Conservation (phyloP, 2,329 filamentous ascomycete genomes). For the Clarireedia hainanense region DNA sequence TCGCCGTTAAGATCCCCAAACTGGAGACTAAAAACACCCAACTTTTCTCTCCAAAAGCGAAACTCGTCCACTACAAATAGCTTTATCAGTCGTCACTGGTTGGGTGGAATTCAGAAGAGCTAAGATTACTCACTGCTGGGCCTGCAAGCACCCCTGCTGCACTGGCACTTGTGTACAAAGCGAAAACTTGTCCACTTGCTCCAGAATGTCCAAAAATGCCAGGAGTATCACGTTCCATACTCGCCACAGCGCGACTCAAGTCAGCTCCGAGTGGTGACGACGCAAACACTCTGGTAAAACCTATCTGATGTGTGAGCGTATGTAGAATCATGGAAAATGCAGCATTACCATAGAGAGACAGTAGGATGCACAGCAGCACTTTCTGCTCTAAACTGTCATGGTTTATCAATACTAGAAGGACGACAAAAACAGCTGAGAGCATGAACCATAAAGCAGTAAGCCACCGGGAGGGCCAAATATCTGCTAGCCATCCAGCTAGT, state of each 20-base stretch:
- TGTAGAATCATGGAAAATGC: background rate
- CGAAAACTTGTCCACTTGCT: constrained; percentile 13
- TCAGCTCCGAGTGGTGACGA: constrained; percentile 11
- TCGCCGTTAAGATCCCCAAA: constrained; percentile 11
- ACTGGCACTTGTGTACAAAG: constrained; percentile 10
- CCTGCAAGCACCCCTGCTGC: constrained; percentile 13
- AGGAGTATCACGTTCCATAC: constrained; percentile 9
- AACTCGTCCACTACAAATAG: constrained; percentile 2
- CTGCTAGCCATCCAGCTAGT: constrained; percentile 40
- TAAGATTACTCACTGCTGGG: background rate
- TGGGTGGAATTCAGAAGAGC: no score
- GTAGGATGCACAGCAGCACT: constrained; percentile 54
- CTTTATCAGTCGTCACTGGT: no score
- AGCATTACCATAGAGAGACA: constrained; percentile 46
- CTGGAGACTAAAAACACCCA: constrained; percentile 10
- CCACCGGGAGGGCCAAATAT: constrained; percentile 51
- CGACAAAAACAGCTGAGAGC: constrained; percentile 45
- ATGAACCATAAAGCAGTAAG: constrained; percentile 52
- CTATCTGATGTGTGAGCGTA: background rate
- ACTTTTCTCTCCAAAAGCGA: constrained; percentile 4
- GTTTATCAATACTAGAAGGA: constrained; percentile 55
- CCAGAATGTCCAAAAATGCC: constrained; percentile 8
- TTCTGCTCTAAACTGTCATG: constrained; percentile 51
- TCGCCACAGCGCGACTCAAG: constrained; percentile 9
- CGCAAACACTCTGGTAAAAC: constrained; percentile 9